A percentile compares a stretch with the other conserved stretches of the same genome.
These are phyloP conservation scores for Hirsutella thompsonii DNA, from an alignment of 2,329 filamentous ascomycete genomes.

Conservation along the genomic window DNA sequence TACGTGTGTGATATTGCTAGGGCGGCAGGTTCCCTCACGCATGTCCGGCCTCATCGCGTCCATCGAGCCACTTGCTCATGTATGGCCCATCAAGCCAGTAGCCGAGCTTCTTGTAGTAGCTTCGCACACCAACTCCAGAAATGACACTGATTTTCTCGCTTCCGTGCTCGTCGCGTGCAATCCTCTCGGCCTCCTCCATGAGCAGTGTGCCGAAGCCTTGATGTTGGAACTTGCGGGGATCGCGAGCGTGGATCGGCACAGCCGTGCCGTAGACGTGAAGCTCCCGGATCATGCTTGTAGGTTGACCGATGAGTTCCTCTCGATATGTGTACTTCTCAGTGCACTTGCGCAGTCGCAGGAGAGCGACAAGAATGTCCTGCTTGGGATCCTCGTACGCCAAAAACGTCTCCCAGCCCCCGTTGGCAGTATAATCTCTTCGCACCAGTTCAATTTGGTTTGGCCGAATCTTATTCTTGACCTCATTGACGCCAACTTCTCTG, in stretches of 20 bases:
- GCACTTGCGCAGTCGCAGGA: constrained; percentile 83
- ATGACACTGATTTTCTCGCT: constrained; percentile 94
- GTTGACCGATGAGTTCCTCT: constrained; percentile 72
- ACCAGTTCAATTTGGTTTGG: constrained; percentile 94
- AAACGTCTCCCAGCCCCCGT: constrained; percentile 98
- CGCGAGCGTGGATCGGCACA: constrained; percentile 90
- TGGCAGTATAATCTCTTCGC: constrained; percentile 84
- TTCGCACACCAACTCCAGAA: constrained; percentile 90
- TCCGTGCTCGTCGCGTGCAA: constrained; percentile 86
- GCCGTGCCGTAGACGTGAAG: constrained; percentile 95
- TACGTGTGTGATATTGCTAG: too few relatives aligned
- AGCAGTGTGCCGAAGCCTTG: constrained; percentile 91
- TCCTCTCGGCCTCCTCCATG: constrained; percentile 97
- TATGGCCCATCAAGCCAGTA: constrained; percentile 92
- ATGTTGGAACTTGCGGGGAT: constrained; percentile 95
- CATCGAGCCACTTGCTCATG: constrained; percentile 54
- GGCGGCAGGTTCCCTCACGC: background rate
- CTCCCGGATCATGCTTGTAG: constrained; percentile 84
- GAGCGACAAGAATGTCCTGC: constrained; percentile 90
- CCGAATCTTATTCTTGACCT: constrained; percentile 97
- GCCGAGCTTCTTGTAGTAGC: constrained; percentile 86
- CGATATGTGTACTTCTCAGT: constrained; percentile 86
- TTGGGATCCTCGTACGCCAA: constrained; percentile 96
- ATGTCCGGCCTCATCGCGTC: constrained; percentile 15
- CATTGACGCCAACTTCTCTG: constrained; percentile 93